Evolutionary conservation across 441 rosid genomes (phyloP).

Genomic region (Hura crepitans): DNA sequence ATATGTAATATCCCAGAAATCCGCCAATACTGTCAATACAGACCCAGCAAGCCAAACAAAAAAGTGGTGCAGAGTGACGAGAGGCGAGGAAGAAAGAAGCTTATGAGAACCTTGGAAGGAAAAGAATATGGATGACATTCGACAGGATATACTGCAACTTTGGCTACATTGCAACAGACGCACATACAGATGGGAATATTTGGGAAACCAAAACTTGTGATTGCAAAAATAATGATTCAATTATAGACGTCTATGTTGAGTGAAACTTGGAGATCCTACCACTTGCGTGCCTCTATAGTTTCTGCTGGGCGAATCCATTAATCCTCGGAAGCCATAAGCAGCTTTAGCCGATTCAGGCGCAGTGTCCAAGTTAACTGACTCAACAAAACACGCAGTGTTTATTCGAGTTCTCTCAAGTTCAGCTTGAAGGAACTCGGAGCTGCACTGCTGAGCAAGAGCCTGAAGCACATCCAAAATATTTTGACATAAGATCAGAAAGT

Average conservation of each 20-base stretch:
- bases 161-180: conserved; percentile 25
- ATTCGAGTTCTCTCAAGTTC: conserved; percentile 91
- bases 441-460: conserved; percentile 86
- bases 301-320: conserved; percentile 74
- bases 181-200: conserved; percentile 8
- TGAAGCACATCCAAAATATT: conserved; percentile 24
- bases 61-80: no score
- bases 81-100: background rate
- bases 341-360: conserved; percentile 66
- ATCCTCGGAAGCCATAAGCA: conserved; percentile 50
- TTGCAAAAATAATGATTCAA: background rate
- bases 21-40: background rate
- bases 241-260: conserved; percentile 63
- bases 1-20: background rate
- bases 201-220: conserved; percentile 10
- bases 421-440: conserved; percentile 68
- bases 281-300: conserved; percentile 53
- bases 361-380: conserved; percentile 58
- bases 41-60: background rate
- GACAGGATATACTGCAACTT: conserved; percentile 14
- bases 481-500: background rate
- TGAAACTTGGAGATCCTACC: conserved; percentile 53
- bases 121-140: conserved; percentile 25
- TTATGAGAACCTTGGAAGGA: conserved; percentile 7
- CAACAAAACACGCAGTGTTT: conserved; percentile 83